Conservation (phyloP, 495 filamentous ascomycete species). For the Aspergillus carlsbadensis region DNA sequence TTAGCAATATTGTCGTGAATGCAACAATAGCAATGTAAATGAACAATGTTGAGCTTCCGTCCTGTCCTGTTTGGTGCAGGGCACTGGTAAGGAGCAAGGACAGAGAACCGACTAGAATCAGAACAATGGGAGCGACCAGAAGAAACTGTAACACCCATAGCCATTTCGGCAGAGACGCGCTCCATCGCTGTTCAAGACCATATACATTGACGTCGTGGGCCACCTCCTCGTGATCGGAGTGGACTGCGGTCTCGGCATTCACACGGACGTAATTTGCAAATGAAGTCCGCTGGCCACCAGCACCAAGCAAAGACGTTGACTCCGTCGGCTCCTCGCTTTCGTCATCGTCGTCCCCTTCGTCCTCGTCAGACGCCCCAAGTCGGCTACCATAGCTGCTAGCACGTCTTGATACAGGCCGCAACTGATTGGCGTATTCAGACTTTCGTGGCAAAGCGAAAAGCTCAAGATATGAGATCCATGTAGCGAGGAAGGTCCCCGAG, state of each 20-base stretch:
- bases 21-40: conserved; percentile 69
- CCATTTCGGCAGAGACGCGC: conserved; percentile 71
- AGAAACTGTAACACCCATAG: conserved; percentile 87
- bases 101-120: conserved; percentile 73
- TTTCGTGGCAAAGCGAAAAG: conserved; percentile 76
- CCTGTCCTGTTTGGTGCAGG: conserved; percentile 75
- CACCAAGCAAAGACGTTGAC: conserved; percentile 72
- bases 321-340: conserved; percentile 66
- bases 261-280: conserved; percentile 69
- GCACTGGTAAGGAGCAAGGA: conserved; percentile 71
- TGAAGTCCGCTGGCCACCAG: conserved; percentile 55
- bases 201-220: conserved; percentile 53
- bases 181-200: conserved; percentile 84
- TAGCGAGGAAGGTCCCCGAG: conserved; percentile 69
- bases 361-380: conserved; percentile 34
- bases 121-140: conserved; percentile 69
- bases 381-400: conserved; percentile 45
- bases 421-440: conserved; percentile 53
- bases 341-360: conserved; percentile 34
- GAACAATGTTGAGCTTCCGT: conserved; percentile 64
- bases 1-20: conserved; percentile 69
- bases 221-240: conserved; percentile 36
- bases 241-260: conserved; percentile 27
- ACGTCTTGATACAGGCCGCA: conserved; percentile 32
- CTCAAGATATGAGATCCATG: conserved; percentile 72